Conservation (phyloP, 345 rosid species). For the Salix viminalis region DNA sequence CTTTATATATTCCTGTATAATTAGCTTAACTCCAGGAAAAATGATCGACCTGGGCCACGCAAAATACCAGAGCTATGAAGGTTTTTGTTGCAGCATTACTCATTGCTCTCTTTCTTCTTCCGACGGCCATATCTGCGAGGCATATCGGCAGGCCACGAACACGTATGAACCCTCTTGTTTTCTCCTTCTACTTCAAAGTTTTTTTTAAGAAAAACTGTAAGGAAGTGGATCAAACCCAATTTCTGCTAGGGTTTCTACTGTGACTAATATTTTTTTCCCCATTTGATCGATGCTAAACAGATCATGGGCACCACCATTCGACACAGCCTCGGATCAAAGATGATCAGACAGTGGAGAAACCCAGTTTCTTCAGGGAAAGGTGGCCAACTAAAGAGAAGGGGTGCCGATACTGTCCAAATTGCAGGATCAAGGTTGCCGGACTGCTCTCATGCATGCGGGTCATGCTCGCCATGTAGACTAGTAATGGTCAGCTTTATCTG, state of each 20-base stretch:
- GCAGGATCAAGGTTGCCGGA: slow-evolving; percentile 88
- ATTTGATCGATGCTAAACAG: slow-evolving; percentile 11
- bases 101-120: slow-evolving; percentile 29
- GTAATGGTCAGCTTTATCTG: slow-evolving; percentile 94
- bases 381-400: slow-evolving; percentile 23
- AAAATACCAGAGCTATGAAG: slow-evolving; percentile 30
- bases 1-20: slow-evolving; percentile 15
- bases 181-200: not conserved
- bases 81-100: slow-evolving; percentile 23
- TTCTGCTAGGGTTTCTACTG: not conserved
- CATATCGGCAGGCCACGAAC: slow-evolving; percentile 28
- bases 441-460: slow-evolving; percentile 91
- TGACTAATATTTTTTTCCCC: not conserved
- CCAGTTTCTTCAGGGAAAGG: slow-evolving; percentile 23
- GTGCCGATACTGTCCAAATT: slow-evolving; percentile 56
- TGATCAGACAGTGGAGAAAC: not conserved
- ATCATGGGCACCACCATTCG: slow-evolving; percentile 26
- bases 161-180: slow-evolving; percentile 21
- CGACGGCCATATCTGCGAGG: slow-evolving; percentile 29
- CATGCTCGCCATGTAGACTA: slow-evolving; percentile 80
- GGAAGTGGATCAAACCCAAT: not conserved
- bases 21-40: too few species aligned
- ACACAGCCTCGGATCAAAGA: slow-evolving; percentile 6
- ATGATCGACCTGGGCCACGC: not conserved
- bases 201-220: not conserved